Percentiles rank a stretch among this genome's conserved stretches.
phyloP scores from a whole-genome alignment of 768 basidiomycete genomes.

The Hypholoma fasciculare region DNA sequence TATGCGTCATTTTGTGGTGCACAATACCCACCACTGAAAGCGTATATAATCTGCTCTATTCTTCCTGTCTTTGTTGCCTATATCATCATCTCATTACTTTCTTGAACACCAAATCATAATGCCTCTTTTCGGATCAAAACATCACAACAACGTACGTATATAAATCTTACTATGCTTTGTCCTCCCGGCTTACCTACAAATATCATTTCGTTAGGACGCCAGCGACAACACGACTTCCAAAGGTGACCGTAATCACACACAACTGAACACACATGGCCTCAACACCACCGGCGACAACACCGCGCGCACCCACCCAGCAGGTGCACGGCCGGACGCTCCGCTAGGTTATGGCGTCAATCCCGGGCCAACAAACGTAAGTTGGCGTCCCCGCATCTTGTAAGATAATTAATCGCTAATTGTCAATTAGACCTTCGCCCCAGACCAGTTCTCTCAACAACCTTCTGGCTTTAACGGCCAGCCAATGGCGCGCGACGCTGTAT shows the following conservation, averaged over 20 bases:
- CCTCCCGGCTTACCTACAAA: not conserved
- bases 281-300: not conserved
- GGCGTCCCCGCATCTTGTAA: not conserved
- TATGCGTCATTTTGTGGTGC: no score
- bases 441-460: no score
- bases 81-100: no score
- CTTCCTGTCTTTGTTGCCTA: no score
- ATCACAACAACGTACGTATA: constrained; percentile 12
- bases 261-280: not conserved
- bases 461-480: no score
- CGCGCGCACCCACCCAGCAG: not conserved
- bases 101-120: constrained; percentile 12
- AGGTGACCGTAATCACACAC: not conserved
- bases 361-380: not conserved
- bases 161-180: not conserved
- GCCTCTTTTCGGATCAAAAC: constrained; percentile 32
- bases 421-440: no score
- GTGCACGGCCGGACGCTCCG: not conserved
- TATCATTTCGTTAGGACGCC: not conserved
- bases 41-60: no score
- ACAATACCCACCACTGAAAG: no score
- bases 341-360: not conserved
- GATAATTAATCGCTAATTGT: no score
- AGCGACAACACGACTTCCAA: not conserved
- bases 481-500: no score